A percentile compares a stretch with the other conserved stretches of the same genome.
phyloP scores from a whole-genome alignment of 2,329 filamentous ascomycete genomes.

The Colletotrichum lindemuthianum region DNA sequence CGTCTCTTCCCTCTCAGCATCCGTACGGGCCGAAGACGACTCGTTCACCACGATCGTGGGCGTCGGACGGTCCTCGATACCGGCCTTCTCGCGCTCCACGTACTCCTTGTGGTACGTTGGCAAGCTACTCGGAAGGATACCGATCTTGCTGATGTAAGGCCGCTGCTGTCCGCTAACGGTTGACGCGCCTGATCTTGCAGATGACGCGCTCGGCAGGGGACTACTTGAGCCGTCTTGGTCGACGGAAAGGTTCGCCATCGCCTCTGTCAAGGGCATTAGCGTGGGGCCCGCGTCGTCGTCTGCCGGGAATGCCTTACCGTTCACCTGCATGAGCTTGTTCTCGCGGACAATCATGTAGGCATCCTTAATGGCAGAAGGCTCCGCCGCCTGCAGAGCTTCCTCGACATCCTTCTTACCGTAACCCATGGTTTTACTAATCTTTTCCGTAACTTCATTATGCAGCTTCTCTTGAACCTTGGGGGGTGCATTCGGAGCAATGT shows the following conservation, averaged over 20 bases:
- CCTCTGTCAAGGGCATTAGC: constrained; percentile 40
- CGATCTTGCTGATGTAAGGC: constrained; percentile 83
- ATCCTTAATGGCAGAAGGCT: constrained; percentile 98
- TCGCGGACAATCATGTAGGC: constrained; percentile 98
- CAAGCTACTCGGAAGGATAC: constrained; percentile 89
- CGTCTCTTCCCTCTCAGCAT: constrained; percentile 84
- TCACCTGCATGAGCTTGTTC: constrained; percentile 96
- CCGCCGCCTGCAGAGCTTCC: constrained; percentile 88
- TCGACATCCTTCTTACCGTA: constrained; percentile 96
- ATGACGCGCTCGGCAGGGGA: constrained; percentile 64
- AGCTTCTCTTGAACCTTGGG: constrained; percentile 86
- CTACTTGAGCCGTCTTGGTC: constrained; percentile 53
- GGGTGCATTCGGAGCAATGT: constrained; percentile 82
- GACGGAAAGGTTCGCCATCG: constrained; percentile 40
- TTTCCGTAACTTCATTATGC: constrained; percentile 91
- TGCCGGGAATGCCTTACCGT: constrained; percentile 70
- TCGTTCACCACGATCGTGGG: constrained; percentile 59
- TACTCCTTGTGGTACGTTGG: constrained; percentile 91
- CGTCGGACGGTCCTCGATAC: constrained; percentile 55
- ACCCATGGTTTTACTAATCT: constrained; percentile 97
- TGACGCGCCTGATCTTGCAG: constrained; percentile 63
- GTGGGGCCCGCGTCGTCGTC: not conserved
- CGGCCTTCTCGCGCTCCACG: constrained; percentile 77
- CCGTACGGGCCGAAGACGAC: constrained; percentile 62
- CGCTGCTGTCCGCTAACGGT: constrained; percentile 58